Evolutionary conservation across 2,329 filamentous ascomycete genomes (phyloP).

Genomic region (Bertia moriformis): DNA sequence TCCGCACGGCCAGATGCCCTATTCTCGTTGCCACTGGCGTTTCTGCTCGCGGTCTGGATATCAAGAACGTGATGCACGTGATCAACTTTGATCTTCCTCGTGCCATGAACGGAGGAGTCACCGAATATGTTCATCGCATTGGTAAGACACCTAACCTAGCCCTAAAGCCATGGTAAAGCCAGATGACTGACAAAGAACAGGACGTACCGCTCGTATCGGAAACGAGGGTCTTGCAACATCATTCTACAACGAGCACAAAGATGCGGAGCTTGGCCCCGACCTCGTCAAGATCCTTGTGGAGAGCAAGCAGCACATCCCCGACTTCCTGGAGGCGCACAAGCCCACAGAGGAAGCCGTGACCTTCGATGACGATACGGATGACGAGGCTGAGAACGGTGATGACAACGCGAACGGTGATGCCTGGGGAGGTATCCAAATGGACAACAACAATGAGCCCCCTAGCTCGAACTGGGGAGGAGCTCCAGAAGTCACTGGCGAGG

Average conservation of each 20-base stretch:
- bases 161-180: too few relatives aligned
- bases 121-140: constrained; percentile 89
- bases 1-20: constrained; percentile 60
- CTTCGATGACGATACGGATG: constrained; percentile 35
- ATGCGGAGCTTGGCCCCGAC: constrained; percentile 35
- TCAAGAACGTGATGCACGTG: constrained; percentile 74
- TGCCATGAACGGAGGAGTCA: constrained; percentile 65
- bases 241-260: constrained; percentile 41
- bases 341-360: constrained; percentile 17
- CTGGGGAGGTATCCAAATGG: constrained; percentile 4
- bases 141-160: constrained; percentile 31
- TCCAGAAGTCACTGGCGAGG: neutral
- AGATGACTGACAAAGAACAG: constrained; percentile 11
- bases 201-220: constrained; percentile 50
- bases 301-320: constrained; percentile 36
- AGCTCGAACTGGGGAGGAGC: neutral
- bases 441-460: neutral
- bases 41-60: constrained; percentile 75
- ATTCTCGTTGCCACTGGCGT: constrained; percentile 80
- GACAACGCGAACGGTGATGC: constrained; percentile 5
- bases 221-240: constrained; percentile 49
- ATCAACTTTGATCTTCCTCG: constrained; percentile 85
- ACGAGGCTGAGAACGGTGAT: constrained; percentile 14
- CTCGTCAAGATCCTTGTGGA: constrained; percentile 46
- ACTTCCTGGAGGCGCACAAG: constrained; percentile 34